Evolutionary conservation across 352 stramenopile genomes (phyloP).

Genomic region (Pythium rishiriense): DNA sequence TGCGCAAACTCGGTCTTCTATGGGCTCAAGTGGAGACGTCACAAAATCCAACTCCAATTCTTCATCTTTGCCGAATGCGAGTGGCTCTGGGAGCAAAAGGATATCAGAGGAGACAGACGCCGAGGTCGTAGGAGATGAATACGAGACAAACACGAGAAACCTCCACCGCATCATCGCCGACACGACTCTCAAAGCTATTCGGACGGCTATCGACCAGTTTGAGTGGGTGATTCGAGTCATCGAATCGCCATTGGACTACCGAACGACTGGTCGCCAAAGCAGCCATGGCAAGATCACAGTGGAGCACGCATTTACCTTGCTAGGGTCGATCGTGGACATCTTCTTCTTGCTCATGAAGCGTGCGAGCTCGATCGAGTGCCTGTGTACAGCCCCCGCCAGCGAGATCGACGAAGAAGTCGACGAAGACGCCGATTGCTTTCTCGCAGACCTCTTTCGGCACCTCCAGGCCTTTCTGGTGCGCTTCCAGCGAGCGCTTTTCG

Average conservation of each 20-base stretch:
- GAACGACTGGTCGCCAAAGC: constrained; percentile 1
- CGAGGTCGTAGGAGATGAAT: constrained; percentile 14
- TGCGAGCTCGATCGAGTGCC: constrained; percentile 43
- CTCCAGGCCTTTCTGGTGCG: constrained; percentile 46
- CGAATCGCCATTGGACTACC: constrained; percentile 38
- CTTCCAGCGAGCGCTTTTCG: constrained; percentile 61
- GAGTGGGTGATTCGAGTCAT: constrained; percentile 50
- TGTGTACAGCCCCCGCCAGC: constrained; percentile 32
- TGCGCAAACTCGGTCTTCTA: constrained; percentile 21
- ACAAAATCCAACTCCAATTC: neutral
- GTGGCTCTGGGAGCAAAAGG: neutral
- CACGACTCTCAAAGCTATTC: constrained; percentile 40
- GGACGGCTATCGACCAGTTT: constrained; percentile 55
- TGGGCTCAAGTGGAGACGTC: constrained; percentile 24
- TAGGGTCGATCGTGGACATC: constrained; percentile 50
- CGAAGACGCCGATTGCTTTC: constrained; percentile 35
- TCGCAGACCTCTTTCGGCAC: constrained; percentile 51
- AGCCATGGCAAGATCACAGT: constrained; percentile 20
- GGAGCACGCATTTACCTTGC: constrained; percentile 51
- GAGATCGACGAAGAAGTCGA: constrained; percentile 28
- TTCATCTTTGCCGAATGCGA: neutral
- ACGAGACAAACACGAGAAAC: constrained; percentile 34
- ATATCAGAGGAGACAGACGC: neutral
- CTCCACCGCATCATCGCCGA: constrained; percentile 44
- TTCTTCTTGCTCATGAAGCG: constrained; percentile 61